Evolutionary conservation across 108 stramenopile species (phyloP).

Genomic region (Discostella stelligeroides): DNA sequence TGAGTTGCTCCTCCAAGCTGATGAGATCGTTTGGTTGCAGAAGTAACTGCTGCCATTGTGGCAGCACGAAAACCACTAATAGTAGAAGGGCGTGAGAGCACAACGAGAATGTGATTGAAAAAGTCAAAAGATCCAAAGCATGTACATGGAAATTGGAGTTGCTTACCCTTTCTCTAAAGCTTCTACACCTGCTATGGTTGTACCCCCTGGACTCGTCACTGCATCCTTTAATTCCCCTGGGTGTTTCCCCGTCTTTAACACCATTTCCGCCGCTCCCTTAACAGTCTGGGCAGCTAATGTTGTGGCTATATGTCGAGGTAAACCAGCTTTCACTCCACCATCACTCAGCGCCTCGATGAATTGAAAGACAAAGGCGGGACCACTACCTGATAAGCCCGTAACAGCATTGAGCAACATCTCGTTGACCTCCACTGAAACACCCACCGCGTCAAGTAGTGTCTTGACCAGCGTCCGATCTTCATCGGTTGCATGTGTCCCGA

Average conservation of each 20-base stretch:
- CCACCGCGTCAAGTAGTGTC: conserved; percentile 78
- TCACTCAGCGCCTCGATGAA: conserved; percentile 97
- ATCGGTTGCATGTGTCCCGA: conserved; percentile 68
- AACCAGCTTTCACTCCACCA: conserved; percentile 92
- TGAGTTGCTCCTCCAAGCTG: conserved; percentile 65
- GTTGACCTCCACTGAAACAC: conserved; percentile 74
- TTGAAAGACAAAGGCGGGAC: conserved; percentile 94
- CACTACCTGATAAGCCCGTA: conserved; percentile 93
- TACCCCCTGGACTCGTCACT: conserved; percentile 92
- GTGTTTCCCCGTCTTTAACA: conserved; percentile 87
- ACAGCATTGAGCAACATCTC: conserved; percentile 89
- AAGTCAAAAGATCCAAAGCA: background rate
- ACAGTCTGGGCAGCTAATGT: conserved; percentile 94
- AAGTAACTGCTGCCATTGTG: conserved; percentile 72
- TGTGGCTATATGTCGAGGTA: conserved; percentile 84
- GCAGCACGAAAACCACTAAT: conserved; percentile 71
- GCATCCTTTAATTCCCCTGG: conserved; percentile 92
- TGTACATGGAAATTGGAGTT: background rate
- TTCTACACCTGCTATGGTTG: conserved; percentile 94
- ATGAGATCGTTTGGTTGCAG: conserved; percentile 77
- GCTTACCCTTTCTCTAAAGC: conserved; percentile 89
- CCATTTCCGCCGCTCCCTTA: conserved; percentile 96
- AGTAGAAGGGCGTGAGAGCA: background rate
- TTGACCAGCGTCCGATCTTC: conserved; percentile 75
- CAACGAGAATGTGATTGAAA: conserved; percentile 1